Percentiles rank a stretch among this genome's conserved stretches.
Conservation (phyloP, 768 basidiomycete species). For the Leccinum disarticulatum region DNA sequence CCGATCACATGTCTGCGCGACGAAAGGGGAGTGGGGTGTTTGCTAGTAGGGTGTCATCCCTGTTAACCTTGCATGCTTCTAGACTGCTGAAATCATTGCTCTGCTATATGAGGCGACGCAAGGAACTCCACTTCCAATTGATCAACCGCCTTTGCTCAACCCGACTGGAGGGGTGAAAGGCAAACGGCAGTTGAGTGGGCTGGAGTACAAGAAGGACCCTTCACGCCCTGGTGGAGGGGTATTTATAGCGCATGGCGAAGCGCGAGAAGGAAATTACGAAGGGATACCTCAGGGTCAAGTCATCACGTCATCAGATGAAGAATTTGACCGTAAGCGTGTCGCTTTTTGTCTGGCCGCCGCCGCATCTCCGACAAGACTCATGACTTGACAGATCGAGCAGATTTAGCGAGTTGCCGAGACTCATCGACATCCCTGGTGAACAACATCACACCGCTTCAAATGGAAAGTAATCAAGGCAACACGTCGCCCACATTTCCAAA, state of each 20-base stretch:
- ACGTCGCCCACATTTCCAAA: slow-evolving; percentile 42
- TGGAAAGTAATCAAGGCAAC: slow-evolving; percentile 30
- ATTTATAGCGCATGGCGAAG: slow-evolving; percentile 63
- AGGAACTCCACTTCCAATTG: slow-evolving; percentile 54
- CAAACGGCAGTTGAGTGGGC: slow-evolving; percentile 46
- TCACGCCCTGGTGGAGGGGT: slow-evolving; percentile 86
- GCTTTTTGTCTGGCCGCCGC: slow-evolving; percentile 13
- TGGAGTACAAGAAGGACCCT: slow-evolving; percentile 78
- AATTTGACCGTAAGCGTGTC: slow-evolving; percentile 48
- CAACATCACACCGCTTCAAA: slow-evolving; percentile 52
- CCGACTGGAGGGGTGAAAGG: slow-evolving; percentile 74
- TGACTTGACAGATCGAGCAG: slow-evolving; percentile 14
- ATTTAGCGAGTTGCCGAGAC: slow-evolving; percentile 17
- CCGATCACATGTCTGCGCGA: slow-evolving; percentile 93
- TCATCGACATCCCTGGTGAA: slow-evolving; percentile 43
- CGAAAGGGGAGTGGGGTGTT: slow-evolving; percentile 62
- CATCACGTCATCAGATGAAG: slow-evolving; percentile 48
- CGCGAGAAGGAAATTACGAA: slow-evolving; percentile 45
- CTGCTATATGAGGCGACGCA: slow-evolving; percentile 93
- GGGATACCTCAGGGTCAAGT: slow-evolving; percentile 59
- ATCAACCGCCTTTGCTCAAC: slow-evolving; percentile 65
- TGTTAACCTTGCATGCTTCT: slow-evolving; percentile 7
- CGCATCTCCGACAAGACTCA: not conserved
- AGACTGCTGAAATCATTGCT: slow-evolving; percentile 92
- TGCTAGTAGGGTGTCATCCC: not conserved